Percentiles rank a stretch among this genome's conserved stretches.
These are phyloP conservation scores for Dactylella cylindrospora DNA, from an alignment of 2,329 filamentous ascomycete species.

Conservation along the genomic window DNA sequence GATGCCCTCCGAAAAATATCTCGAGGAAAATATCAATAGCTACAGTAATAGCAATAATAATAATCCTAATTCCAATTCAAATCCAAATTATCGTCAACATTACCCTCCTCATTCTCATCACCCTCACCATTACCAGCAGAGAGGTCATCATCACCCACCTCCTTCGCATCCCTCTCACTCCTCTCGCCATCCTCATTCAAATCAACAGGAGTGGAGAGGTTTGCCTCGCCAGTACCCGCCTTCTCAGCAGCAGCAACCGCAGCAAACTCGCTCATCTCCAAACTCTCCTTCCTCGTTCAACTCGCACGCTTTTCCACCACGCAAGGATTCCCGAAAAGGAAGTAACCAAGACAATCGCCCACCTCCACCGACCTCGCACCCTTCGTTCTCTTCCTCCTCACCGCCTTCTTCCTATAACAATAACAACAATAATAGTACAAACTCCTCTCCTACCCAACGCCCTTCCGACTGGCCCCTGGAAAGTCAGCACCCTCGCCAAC, in stretches of 20 bases:
- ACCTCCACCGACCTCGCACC: constrained; percentile 13
- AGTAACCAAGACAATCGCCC: constrained; percentile 11
- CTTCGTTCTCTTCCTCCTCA: too few relatives aligned
- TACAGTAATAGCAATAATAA: background rate
- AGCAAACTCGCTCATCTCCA: constrained; percentile 13
- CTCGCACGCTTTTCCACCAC: constrained; percentile 28
- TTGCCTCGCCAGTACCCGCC: background rate
- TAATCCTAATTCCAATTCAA: too few relatives aligned
- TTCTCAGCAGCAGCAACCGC: background rate
- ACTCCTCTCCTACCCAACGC: constrained; percentile 3
- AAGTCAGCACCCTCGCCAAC: constrained; percentile 6
- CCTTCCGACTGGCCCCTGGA: constrained; percentile 42
- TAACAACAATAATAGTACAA: too few relatives aligned
- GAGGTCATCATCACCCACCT: too few relatives aligned
- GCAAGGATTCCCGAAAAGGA: constrained; percentile 41
- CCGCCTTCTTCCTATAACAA: too few relatives aligned
- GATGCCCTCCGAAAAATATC: background rate
- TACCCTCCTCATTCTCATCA: background rate
- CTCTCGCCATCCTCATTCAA: too few relatives aligned
- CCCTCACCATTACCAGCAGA: background rate
- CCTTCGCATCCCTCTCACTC: too few relatives aligned
- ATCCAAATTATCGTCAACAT: background rate
- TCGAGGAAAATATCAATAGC: constrained; percentile 1
- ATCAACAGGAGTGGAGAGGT: too few relatives aligned
- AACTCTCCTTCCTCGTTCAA: constrained; percentile 12